Percentiles rank a stretch among this genome's conserved stretches.
Conservation (phyloP, 345 rosid genomes). For the Lumnitzera littorea region DNA sequence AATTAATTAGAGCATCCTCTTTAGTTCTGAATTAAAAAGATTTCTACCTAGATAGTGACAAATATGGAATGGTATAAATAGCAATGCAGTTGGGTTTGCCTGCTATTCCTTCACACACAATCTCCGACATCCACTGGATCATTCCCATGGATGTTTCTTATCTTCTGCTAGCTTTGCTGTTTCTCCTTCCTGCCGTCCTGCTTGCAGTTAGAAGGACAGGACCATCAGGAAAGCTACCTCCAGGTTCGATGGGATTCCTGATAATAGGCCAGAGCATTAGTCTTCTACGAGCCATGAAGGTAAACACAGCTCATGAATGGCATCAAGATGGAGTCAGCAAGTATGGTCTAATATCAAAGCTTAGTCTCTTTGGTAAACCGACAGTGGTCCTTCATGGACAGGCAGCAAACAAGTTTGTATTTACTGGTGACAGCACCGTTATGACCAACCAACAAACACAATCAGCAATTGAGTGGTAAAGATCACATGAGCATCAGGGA, state of each 20-base stretch:
- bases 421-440: constrained; percentile 20
- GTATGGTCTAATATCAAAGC: constrained; percentile 45
- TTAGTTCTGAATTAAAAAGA: too few species aligned
- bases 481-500: constrained; percentile 43
- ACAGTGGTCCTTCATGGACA: constrained; percentile 36
- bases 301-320: constrained; percentile 41
- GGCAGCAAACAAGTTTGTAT: constrained; percentile 44
- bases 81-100: too few species aligned
- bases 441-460: constrained; percentile 24
- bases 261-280: constrained; percentile 46
- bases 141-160: constrained; percentile 7
- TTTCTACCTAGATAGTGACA: too few species aligned
- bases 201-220: constrained; percentile 14
- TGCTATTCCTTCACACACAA: too few species aligned
- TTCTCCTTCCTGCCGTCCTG: constrained; percentile 21
- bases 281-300: constrained; percentile 34
- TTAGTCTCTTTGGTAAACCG: constrained; percentile 39
- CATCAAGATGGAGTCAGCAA: constrained; percentile 20
- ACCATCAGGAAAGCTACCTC: constrained; percentile 28
- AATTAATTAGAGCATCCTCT: too few species aligned
- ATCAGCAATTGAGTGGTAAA: constrained; percentile 25
- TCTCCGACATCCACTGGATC: too few species aligned
- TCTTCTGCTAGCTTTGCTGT: constrained; percentile 9
- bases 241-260: constrained; percentile 51
- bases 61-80: too few species aligned